Conservation (phyloP, 331 rosid species). For the Pyracantha coccinea region DNA sequence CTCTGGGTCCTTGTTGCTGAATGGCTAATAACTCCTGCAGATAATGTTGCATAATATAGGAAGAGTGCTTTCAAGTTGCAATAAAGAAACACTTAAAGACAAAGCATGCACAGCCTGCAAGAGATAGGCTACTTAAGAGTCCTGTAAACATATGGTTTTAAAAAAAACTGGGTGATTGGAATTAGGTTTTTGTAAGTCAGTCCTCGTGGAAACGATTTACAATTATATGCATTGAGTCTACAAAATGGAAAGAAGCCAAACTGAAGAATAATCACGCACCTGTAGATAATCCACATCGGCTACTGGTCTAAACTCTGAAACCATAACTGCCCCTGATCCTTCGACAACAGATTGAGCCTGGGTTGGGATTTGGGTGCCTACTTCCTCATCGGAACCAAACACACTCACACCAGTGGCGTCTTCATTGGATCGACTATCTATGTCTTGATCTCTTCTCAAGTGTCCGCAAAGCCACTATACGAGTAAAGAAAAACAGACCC, state of each 20-base stretch:
- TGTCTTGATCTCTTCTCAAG: conserved; percentile 41
- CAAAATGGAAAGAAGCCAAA: not conserved
- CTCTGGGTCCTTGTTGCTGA: conserved; percentile 99
- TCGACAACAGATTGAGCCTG: conserved; percentile 79
- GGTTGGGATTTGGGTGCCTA: conserved; percentile 62
- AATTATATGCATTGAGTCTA: not conserved
- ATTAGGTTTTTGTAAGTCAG: too few species aligned
- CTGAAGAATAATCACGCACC: conserved; percentile 38
- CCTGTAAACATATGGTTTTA: too few species aligned
- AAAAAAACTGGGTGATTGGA: too few species aligned
- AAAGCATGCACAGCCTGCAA: not conserved
- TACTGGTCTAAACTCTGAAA: conserved; percentile 57
- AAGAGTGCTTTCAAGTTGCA: not conserved
- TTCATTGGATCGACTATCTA: conserved; percentile 7
- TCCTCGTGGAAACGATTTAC: too few species aligned
- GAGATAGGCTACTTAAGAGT: not conserved
- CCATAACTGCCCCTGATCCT: conserved; percentile 61
- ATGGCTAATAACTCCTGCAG: conserved; percentile 91
- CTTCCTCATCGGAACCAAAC: conserved; percentile 69
- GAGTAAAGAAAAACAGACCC: conserved; percentile 78
- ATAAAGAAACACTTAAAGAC: not conserved
- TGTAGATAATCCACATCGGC: conserved; percentile 95
- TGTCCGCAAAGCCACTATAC: conserved; percentile 70
- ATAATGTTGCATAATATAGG: not conserved
- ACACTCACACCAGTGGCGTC: conserved; percentile 27